phyloP scores from a whole-genome alignment of 352 stramenopile genomes.

The Phytophthora colocasiae region DNA sequence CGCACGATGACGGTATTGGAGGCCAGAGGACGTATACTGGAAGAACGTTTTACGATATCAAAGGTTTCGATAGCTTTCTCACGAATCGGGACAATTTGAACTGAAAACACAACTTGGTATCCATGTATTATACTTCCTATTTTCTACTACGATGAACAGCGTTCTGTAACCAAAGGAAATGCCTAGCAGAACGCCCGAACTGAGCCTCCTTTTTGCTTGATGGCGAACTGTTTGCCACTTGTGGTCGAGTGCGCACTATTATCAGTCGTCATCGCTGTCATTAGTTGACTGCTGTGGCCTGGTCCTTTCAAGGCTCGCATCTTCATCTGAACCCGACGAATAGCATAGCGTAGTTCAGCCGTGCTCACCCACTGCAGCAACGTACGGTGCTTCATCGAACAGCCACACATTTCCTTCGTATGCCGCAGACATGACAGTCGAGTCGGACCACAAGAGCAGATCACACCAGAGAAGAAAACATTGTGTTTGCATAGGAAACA shows the following conservation, averaged over 20 bases:
- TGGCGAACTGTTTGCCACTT: slow-evolving; percentile 14
- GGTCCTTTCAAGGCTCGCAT: slow-evolving; percentile 44
- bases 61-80: slow-evolving; percentile 66
- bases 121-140: too few relatives aligned
- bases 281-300: too few relatives aligned
- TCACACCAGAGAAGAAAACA: slow-evolving; percentile 84
- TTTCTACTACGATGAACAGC: too few relatives aligned
- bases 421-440: slow-evolving; percentile 74
- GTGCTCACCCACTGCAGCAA: slow-evolving; percentile 76
- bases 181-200: slow-evolving; percentile 13
- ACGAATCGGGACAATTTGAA: slow-evolving; percentile 25
- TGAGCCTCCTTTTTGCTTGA: slow-evolving; percentile 13
- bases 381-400: slow-evolving; percentile 55
- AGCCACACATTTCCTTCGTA: slow-evolving; percentile 69
- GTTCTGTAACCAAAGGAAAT: not conserved
- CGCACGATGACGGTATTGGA: slow-evolving; percentile 6
- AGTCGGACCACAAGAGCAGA: slow-evolving; percentile 65
- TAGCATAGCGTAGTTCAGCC: slow-evolving; percentile 68
- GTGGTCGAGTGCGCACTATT: not conserved
- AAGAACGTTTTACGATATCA: slow-evolving; percentile 80
- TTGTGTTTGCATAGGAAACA: slow-evolving; percentile 80
- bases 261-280: not conserved
- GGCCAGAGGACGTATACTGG: slow-evolving; percentile 27
- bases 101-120: not conserved
- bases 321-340: slow-evolving; percentile 75